phyloP scores from a whole-genome alignment of 495 filamentous ascomycete genomes.

The Hypomontagnella monticulosa region DNA sequence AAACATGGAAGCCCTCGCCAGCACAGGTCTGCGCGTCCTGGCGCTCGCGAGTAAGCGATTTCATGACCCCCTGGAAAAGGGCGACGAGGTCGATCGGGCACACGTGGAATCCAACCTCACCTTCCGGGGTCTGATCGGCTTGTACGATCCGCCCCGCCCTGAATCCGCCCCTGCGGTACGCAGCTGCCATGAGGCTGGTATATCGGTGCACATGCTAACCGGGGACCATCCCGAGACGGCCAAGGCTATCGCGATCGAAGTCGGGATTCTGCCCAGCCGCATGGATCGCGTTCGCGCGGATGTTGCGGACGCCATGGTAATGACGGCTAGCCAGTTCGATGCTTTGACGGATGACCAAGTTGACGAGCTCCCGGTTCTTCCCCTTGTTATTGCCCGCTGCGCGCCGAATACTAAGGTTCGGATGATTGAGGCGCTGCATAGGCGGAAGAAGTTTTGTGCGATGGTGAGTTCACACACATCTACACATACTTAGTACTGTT shows the following conservation, averaged over 20 bases:
- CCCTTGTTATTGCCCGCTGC: slow-evolving; percentile 75
- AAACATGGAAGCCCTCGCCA: slow-evolving; percentile 72
- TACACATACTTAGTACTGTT: not conserved
- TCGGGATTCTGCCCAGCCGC: slow-evolving; percentile 71
- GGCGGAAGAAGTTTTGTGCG: slow-evolving; percentile 69
- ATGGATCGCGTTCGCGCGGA: slow-evolving; percentile 61
- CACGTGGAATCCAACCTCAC: slow-evolving; percentile 64
- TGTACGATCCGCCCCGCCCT: slow-evolving; percentile 66
- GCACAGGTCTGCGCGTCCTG: slow-evolving; percentile 72
- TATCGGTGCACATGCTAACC: slow-evolving; percentile 79
- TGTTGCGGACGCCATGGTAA: slow-evolving; percentile 70
- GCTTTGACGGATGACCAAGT: slow-evolving; percentile 67
- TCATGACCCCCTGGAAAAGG: slow-evolving; percentile 42
- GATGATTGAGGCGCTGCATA: slow-evolving; percentile 76
- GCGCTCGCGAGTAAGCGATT: slow-evolving; percentile 65
- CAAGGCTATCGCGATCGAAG: slow-evolving; percentile 69
- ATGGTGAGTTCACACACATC: slow-evolving; percentile 53
- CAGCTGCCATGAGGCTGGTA: slow-evolving; percentile 72
- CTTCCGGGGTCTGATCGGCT: slow-evolving; percentile 68
- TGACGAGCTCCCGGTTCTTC: slow-evolving; percentile 68
- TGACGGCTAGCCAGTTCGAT: slow-evolving; percentile 72
- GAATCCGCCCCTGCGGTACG: slow-evolving; percentile 63
- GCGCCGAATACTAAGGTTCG: slow-evolving; percentile 74
- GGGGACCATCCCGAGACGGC: slow-evolving; percentile 76
- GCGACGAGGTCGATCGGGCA: slow-evolving; percentile 60